Conservation (phyloP, 208 protist species). For the Crithidia expoeki region DNA sequence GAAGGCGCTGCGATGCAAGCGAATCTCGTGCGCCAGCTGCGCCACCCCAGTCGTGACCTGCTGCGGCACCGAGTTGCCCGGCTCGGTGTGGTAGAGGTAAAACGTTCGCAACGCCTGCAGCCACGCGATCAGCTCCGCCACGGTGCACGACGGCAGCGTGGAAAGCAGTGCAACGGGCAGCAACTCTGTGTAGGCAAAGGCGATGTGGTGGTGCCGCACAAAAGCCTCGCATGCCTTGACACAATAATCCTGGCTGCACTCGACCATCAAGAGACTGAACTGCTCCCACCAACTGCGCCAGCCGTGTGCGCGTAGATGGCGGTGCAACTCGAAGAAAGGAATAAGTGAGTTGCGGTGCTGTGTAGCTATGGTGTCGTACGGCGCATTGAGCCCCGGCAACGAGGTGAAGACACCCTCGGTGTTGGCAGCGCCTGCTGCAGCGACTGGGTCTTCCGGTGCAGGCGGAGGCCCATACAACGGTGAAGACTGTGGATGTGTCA, state of each 20-base stretch:
- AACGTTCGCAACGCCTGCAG: slow-evolving; percentile 66
- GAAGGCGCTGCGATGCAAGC: slow-evolving; percentile 54
- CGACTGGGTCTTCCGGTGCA: background rate
- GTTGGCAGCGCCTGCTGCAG: background rate
- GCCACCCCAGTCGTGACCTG: slow-evolving; percentile 65
- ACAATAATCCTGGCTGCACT: slow-evolving; percentile 55
- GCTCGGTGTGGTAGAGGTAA: slow-evolving; percentile 45
- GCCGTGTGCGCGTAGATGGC: slow-evolving; percentile 37
- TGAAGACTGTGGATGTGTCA: background rate
- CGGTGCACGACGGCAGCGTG: slow-evolving; percentile 47
- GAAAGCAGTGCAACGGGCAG: slow-evolving; percentile 76
- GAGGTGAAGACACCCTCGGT: background rate
- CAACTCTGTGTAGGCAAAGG: slow-evolving; percentile 72
- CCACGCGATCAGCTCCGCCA: slow-evolving; percentile 50
- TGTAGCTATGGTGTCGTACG: slow-evolving; percentile 26
- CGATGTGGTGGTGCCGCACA: slow-evolving; percentile 60
- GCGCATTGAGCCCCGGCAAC: background rate
- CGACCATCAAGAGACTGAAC: slow-evolving; percentile 60
- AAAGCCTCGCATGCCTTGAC: slow-evolving; percentile 65
- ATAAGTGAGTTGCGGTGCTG: slow-evolving; percentile 29
- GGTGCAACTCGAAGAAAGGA: slow-evolving; percentile 52
- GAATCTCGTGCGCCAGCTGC: slow-evolving; percentile 64
- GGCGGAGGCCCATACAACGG: background rate
- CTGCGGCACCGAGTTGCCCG: slow-evolving; percentile 49
- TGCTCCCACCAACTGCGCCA: slow-evolving; percentile 81